Percentiles rank a stretch among this genome's conserved stretches.
Conservation (phyloP, 768 basidiomycete species). For the Tubosaeta sp. region DNA sequence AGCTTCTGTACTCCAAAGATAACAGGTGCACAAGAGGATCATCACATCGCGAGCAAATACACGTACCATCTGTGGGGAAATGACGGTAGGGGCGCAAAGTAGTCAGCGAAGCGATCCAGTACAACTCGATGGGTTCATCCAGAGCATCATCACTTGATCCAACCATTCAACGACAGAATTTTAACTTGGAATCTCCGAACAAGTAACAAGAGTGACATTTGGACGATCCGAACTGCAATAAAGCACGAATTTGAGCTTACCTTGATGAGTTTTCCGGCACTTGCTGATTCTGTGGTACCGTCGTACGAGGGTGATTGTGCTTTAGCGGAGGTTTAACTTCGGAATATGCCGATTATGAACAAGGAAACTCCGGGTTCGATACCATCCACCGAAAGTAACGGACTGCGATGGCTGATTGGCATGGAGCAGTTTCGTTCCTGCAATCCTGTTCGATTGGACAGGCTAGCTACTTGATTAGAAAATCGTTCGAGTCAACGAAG, state of each 20-base stretch:
- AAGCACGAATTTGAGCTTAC: conserved; percentile 44
- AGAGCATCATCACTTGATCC: conserved; percentile 35
- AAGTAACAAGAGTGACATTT: conserved; percentile 6
- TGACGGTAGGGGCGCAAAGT: not conserved
- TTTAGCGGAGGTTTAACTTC: conserved; percentile 24
- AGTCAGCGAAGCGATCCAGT: conserved; percentile 18
- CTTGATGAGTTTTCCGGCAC: conserved; percentile 49
- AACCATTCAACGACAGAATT: conserved; percentile 27
- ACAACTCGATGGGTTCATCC: conserved; percentile 34
- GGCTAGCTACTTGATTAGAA: no score
- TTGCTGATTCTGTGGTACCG: conserved; percentile 20
- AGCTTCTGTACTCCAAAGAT: conserved; percentile 63
- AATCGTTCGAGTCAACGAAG: not conserved
- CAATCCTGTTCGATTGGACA: not conserved
- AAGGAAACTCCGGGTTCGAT: conserved; percentile 10
- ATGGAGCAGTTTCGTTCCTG: no score
- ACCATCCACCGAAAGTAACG: no score
- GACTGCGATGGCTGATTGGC: no score
- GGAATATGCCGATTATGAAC: conserved; percentile 22
- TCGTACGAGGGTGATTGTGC: conserved; percentile 3
- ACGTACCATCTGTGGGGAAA: conserved; percentile 24
- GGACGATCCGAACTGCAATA: conserved; percentile 8
- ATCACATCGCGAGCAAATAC: not conserved
- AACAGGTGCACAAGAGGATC: not conserved
- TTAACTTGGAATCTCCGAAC: not conserved